Conservation (phyloP, 1,284 basidiomycete species). For the Ceratobasidium sp. region DNA sequence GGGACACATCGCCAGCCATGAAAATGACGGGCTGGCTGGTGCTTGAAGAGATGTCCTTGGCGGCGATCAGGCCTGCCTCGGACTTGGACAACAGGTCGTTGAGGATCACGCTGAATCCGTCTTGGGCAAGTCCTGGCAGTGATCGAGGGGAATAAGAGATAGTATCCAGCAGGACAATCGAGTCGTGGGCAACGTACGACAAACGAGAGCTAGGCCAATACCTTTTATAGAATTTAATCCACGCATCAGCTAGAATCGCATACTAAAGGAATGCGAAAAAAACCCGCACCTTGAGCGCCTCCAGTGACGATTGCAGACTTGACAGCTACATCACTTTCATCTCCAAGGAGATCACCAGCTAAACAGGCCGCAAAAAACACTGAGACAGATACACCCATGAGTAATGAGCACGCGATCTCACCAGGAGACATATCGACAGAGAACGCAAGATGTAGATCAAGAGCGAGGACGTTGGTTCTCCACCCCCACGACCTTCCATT, state of each 20-base stretch:
- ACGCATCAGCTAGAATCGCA: no score
- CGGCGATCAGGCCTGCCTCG: slow-evolving; percentile 55
- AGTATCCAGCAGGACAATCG: neutral
- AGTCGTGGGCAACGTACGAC: slow-evolving; percentile 49
- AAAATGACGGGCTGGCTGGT: slow-evolving; percentile 55
- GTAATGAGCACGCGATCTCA: no score
- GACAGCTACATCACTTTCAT: neutral
- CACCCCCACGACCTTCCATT: no score
- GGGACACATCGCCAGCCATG: slow-evolving; percentile 59
- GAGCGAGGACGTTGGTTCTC: no score
- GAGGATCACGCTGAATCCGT: slow-evolving; percentile 62
- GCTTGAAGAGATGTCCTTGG: slow-evolving; percentile 55
- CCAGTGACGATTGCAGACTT: slow-evolving; percentile 59
- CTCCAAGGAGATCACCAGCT: neutral
- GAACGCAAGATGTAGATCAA: no score
- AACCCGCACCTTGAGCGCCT: slow-evolving; percentile 50
- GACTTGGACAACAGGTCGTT: slow-evolving; percentile 58
- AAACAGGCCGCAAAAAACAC: no score
- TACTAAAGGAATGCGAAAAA: no score
- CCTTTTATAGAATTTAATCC: slow-evolving; percentile 51
- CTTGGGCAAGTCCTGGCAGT: slow-evolving; percentile 58
- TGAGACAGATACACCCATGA: no score
- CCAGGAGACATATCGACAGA: no score
- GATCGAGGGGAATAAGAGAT: neutral
- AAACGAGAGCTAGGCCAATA: slow-evolving; percentile 62